Evolutionary conservation across 768 basidiomycete genomes (phyloP).

Genomic region (Naganishia vaughanmartiniae): DNA sequence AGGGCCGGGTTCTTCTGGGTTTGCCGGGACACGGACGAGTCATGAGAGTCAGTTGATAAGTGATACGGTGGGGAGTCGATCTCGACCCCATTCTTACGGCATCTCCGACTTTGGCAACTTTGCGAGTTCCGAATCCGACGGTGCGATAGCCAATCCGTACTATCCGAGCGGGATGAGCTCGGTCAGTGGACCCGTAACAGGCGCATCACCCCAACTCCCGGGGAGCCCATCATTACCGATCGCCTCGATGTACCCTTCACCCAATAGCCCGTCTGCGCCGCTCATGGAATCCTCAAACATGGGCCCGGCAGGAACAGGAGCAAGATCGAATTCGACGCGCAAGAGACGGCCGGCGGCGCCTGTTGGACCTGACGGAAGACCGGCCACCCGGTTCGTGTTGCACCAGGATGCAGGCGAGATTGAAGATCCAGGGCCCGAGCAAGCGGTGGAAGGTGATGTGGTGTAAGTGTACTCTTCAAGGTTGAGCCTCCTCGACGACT

Average conservation of each 20-base stretch:
- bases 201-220: constrained; percentile 11
- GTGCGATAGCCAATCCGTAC: background rate
- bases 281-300: background rate
- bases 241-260: constrained; percentile 9
- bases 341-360: constrained; percentile 18
- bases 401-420: constrained; percentile 33
- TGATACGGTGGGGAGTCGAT: constrained; percentile 1
- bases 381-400: constrained; percentile 29
- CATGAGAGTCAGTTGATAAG: constrained; percentile 12
- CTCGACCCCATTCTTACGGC: constrained; percentile 14
- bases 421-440: constrained; percentile 21
- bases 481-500: too few relatives aligned
- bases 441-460: constrained; percentile 16
- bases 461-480: constrained; percentile 17
- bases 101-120: constrained; percentile 13
- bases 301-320: background rate
- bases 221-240: constrained; percentile 14
- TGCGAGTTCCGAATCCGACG: background rate
- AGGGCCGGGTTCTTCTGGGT: constrained; percentile 1
- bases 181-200: background rate
- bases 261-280: background rate
- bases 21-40: background rate
- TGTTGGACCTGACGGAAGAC: constrained; percentile 10
- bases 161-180: constrained; percentile 7
- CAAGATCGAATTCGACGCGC: constrained; percentile 24